Evolutionary conservation across 345 rosid species (phyloP).

Genomic region (Cardamine occulta): DNA sequence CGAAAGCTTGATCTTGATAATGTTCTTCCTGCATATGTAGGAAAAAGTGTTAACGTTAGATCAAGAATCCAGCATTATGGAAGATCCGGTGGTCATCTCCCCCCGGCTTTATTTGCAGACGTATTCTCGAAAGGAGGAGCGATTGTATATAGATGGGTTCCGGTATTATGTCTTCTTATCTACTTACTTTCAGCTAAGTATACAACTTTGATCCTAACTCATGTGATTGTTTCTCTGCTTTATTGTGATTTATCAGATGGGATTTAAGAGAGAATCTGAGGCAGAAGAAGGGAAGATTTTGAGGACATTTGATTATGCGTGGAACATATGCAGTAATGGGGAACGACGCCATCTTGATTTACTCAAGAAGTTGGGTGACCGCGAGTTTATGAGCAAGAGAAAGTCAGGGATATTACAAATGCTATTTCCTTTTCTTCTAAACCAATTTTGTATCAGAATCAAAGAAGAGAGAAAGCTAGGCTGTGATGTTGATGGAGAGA

Average conservation of each 20-base stretch:
- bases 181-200: too few relatives aligned
- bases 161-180: slow-evolving; percentile 46
- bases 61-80: slow-evolving; percentile 80
- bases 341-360: slow-evolving; percentile 62
- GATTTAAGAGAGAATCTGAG: slow-evolving; percentile 57
- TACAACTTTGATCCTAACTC: not conserved
- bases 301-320: slow-evolving; percentile 66
- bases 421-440: slow-evolving; percentile 46
- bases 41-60: slow-evolving; percentile 79
- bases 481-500: slow-evolving; percentile 41
- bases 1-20: slow-evolving; percentile 51
- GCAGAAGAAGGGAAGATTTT: slow-evolving; percentile 61
- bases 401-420: slow-evolving; percentile 44
- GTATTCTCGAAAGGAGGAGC: slow-evolving; percentile 54
- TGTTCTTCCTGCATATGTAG: slow-evolving; percentile 63
- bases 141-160: slow-evolving; percentile 73
- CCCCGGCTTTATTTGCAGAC: slow-evolving; percentile 53
- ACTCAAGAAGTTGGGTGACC: slow-evolving; percentile 52
- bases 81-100: slow-evolving; percentile 73
- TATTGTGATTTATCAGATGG: slow-evolving; percentile 50
- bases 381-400: slow-evolving; percentile 41
- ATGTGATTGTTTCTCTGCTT: not conserved
- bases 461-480: slow-evolving; percentile 36
- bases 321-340: slow-evolving; percentile 78
- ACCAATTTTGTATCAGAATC: slow-evolving; percentile 62